Percentiles rank a stretch among this genome's conserved stretches.
phyloP scores from a whole-genome alignment of 768 basidiomycete species.

The Naganishia kalamii region DNA sequence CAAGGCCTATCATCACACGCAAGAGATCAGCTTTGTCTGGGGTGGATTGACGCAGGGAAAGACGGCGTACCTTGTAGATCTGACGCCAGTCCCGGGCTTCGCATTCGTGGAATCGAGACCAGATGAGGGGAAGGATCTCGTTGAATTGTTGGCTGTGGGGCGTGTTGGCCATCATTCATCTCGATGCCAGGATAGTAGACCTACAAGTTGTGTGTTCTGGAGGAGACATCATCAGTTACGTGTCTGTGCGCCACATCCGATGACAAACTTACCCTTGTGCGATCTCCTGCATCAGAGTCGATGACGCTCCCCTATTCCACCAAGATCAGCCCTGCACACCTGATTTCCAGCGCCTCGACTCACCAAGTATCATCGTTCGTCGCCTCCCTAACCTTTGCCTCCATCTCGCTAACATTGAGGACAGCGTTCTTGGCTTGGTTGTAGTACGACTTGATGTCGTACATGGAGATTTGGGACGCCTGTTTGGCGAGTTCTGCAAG shows the following conservation, averaged over 20 bases:
- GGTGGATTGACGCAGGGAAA: neutral
- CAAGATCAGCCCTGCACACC: neutral
- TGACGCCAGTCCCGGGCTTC: constrained; percentile 97
- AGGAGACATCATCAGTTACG: neutral
- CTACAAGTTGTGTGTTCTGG: constrained; percentile 97
- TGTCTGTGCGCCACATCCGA: constrained; percentile 19
- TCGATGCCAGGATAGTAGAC: constrained; percentile 36
- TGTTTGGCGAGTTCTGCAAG: constrained; percentile 56
- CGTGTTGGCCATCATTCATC: neutral
- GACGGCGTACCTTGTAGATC: constrained; percentile 76
- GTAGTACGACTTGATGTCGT: constrained; percentile 91
- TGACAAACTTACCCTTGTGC: constrained; percentile 72
- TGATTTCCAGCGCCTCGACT: constrained; percentile 33
- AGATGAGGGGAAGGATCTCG: constrained; percentile 97
- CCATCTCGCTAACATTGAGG: constrained; percentile 92
- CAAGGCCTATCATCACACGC: constrained; percentile 56
- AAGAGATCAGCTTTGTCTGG: neutral
- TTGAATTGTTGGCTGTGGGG: constrained; percentile 83
- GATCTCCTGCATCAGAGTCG: constrained; percentile 96
- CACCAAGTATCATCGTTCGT: constrained; percentile 98
- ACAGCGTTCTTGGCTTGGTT: constrained; percentile 97
- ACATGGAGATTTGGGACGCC: constrained; percentile 75
- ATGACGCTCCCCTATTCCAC: constrained; percentile 79
- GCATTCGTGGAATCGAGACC: constrained; percentile 59
- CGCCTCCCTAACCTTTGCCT: constrained; percentile 90